Conservation (phyloP, 2,329 filamentous ascomycete species). For the Thyridium curvatum region DNA sequence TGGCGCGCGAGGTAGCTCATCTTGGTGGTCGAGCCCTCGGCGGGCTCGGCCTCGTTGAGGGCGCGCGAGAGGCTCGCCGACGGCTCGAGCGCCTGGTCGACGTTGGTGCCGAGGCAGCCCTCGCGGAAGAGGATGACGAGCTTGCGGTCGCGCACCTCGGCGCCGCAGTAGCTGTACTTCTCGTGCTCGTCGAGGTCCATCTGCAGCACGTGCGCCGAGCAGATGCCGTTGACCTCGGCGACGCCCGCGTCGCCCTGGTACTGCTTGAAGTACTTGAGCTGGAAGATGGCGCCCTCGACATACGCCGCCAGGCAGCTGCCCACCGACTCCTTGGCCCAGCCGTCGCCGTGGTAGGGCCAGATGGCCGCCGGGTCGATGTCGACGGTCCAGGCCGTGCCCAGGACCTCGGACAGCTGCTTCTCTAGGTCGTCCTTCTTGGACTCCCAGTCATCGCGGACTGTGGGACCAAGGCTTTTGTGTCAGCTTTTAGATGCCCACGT, state of each 20-base stretch:
- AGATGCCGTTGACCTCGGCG: slow-evolving; percentile 38
- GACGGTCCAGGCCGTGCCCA: slow-evolving; percentile 44
- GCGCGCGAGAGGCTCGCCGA: slow-evolving; percentile 30
- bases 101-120: slow-evolving; percentile 37
- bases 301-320: slow-evolving; percentile 37
- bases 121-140: slow-evolving; percentile 42
- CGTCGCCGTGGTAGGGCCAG: slow-evolving; percentile 37
- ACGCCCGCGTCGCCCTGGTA: slow-evolving; percentile 28
- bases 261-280: slow-evolving; percentile 3
- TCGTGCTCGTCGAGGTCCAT: slow-evolving; percentile 36
- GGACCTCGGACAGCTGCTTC: slow-evolving; percentile 32
- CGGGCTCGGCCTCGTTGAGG: slow-evolving; percentile 34
- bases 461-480: slow-evolving; percentile 1
- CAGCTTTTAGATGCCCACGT: too few relatives aligned
- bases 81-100: slow-evolving; percentile 26
- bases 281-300: slow-evolving; percentile 5
- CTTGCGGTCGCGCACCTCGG: slow-evolving; percentile 34
- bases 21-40: slow-evolving; percentile 9
- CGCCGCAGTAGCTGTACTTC: slow-evolving; percentile 35
- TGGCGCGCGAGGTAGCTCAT: slow-evolving; percentile 37
- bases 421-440: slow-evolving; percentile 37
- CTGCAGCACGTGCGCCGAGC: slow-evolving; percentile 33
- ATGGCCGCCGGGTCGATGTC: slow-evolving; percentile 39
- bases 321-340: slow-evolving; percentile 32
- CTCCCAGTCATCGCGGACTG: slow-evolving; percentile 48